Base-by-base conservation (phyloP, 2,329 filamentous ascomycete genomes). In the Fusarium sp. region DNA sequence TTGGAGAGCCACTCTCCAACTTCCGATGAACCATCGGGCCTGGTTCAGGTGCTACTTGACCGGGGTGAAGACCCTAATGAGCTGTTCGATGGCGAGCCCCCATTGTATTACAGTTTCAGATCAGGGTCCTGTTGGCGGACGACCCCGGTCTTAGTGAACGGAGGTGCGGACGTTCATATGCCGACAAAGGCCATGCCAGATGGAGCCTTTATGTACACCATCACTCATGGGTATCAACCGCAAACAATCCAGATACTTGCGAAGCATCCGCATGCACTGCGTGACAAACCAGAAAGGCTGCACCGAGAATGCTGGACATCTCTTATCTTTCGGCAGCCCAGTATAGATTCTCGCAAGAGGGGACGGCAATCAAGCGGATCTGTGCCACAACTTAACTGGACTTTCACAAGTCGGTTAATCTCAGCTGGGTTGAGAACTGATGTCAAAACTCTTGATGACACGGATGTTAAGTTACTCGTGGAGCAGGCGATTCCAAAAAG, bases 91-190 rank as follows among this genome's bases (percentile, higher is more conserved):
- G 69, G 62, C 5, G 73, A 75, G 46, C 73, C 73, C 24, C 70
- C 73, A 5, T 62, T 75, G 24, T 75, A 75, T 44, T 72, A 73
- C 54, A 75, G 73, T 38, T 69, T 75, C 47, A 75, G 62, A 46
- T 75, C 73, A 11, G 71, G 62, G 4, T 74, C 65, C 47, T 75
- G 72, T 51, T 75, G 73, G 73, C 62, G 73, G 38, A 73, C 73
- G n/a, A 75, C 73, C 15, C 73, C 73, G 2, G 67, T 73, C 11
- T 61, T 75, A 36, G 70, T 75, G n/a, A 73, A 72, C 17, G 70
- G 65, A 0, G 73, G 73, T 5, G 73, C 73, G 15, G 70, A 75
- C 24, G 63, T 75, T 28, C 40, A 74, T 39, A 72, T 75, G 71
- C 14, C 60, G 2, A 75, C 73, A 13, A 52, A 49, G 24, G 53